Evolutionary conservation across 78 protist genomes (phyloP), one percentile per base, ranked within the genome.

Genomic region (Tieghemostelium lacteum): DNA sequence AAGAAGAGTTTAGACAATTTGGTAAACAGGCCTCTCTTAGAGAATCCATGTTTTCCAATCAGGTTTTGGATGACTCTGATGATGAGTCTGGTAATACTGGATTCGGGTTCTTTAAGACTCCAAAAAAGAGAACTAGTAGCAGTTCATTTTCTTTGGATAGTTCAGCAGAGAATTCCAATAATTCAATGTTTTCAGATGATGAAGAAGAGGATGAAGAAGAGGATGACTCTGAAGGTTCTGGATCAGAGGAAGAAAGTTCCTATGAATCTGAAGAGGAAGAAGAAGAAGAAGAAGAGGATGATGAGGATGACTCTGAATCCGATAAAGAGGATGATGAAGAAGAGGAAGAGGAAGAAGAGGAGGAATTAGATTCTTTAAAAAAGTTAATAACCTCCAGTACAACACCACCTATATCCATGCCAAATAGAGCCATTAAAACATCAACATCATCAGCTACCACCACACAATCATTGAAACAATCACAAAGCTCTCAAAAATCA

Each of bases 351-450:
- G 5, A 16, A n/a, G 14, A 7, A 7, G 63, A 7, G 6, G 61
- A 37, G 52, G 49, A 57, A 28, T 31, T n/a, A n/a, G 31, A 73
- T 57, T 39, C 57, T 14, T 52, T 73, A 37, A 65, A 65, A 31
- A 73, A 45, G 29, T 73, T 63, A 52, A 42, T 19, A 7, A 37
- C 73, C 55, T 42, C 74, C 29, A 69, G 78, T 26, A 66, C 91
- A 3, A 83, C 91, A 19, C 91, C 91, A 69, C 76, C 80, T 6
- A 83, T 69, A 14, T 24, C 91, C 1, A 83, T 69, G 78, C 91
- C 76, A 69, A 22, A 66, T 57, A 20, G 52, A 14, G 52, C 16
- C 14, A 70, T 33, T 28, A 33, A 52, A 7, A 45, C 52, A 72
- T 54, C 1, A 29, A 26, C 20, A 60, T 33, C 42, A 61, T 0